Evolutionary conservation across 2,329 filamentous ascomycete species (phyloP), one percentile per base, ranked within the genome.

Genomic region (Paramyrothecium roridum): DNA sequence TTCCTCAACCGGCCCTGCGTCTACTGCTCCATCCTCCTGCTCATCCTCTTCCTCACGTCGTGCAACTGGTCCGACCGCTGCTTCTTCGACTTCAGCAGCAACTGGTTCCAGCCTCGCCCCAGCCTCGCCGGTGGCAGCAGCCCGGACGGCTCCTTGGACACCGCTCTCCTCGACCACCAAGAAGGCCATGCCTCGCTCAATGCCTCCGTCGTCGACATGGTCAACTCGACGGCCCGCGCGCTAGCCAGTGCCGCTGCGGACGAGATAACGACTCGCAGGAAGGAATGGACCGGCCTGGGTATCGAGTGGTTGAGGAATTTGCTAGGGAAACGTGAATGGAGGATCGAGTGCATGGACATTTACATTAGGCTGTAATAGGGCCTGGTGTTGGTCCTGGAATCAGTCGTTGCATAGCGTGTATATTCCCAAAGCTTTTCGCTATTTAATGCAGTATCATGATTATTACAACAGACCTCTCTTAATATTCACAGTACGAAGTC

Each of bases 1-100:
- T 90, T 96, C 75, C 87, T 99, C 66, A 96, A 97, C 76, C 88
- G 93, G 54, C 95, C 95, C 53, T 99, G 95, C 78, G 88, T 96
- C 65, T 99, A 99, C 82, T 99, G 95, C 83, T 96, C 92, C 58
- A 87, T 97, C 59, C 88, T 99, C 53, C 90, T 99, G 50, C 83
- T 96, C 61, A 92, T 98, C 65, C 91, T 99, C 64, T 96, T 97
- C 78, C 83, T 93, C 62, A 96, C 92, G 23, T 92, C 89, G 23
- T 95, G 90, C 73, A 88, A 93, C 81, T 95, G 90, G 90, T 90
- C 88, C 62, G 89, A 93, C 70, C 86, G 87, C 53, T 95, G 90
- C 70, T 95, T 98, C 77, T 95, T 98, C 79, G 93, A 98, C 77
- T 89, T 97, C 66, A 83, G 79, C 69, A 89, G 87, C 66, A 91